A percentile compares a stretch with the other conserved stretches of the same genome.
Conservation (phyloP, 2,329 filamentous ascomycete species). For the Akanthomyces lecanii region DNA sequence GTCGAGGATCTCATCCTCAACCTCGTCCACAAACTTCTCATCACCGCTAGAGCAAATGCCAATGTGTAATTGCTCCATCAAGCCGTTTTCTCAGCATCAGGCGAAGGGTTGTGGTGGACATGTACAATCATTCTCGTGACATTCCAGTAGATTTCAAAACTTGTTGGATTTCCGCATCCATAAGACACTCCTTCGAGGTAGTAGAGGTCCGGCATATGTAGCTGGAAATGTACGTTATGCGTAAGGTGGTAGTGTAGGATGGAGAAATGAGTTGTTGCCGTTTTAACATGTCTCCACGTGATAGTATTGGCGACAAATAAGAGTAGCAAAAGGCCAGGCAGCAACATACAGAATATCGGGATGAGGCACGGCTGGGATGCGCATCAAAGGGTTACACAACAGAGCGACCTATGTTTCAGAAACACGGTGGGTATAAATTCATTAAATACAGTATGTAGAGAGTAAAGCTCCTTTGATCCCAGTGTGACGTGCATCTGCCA, state of each 20-base stretch:
- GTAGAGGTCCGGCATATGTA: background rate
- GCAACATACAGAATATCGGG: background rate
- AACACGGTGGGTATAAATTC: conserved; percentile 2
- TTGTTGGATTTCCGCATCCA: background rate
- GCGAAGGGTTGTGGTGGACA: background rate
- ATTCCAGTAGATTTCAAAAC: background rate
- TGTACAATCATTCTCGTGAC: background rate
- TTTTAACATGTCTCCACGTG: no score
- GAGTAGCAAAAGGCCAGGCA: no score
- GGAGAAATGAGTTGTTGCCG: no score
- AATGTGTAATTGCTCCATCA: background rate
- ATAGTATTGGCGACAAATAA: no score
- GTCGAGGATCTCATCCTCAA: background rate
- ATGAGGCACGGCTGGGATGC: background rate
- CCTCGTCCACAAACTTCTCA: background rate
- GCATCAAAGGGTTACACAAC: background rate
- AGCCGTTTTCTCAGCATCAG: background rate
- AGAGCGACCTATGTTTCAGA: background rate
- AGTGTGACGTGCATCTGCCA: background rate
- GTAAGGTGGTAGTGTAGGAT: no score
- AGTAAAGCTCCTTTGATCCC: background rate
- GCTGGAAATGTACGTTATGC: no score
- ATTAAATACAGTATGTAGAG: conserved; percentile 5
- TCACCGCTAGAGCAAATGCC: background rate
- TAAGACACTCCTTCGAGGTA: background rate